Percentiles rank a stretch among this genome's conserved stretches.
Evolutionary conservation across 2,329 filamentous ascomycete species (phyloP).

Genomic region (Emericellopsis cladophorae): DNA sequence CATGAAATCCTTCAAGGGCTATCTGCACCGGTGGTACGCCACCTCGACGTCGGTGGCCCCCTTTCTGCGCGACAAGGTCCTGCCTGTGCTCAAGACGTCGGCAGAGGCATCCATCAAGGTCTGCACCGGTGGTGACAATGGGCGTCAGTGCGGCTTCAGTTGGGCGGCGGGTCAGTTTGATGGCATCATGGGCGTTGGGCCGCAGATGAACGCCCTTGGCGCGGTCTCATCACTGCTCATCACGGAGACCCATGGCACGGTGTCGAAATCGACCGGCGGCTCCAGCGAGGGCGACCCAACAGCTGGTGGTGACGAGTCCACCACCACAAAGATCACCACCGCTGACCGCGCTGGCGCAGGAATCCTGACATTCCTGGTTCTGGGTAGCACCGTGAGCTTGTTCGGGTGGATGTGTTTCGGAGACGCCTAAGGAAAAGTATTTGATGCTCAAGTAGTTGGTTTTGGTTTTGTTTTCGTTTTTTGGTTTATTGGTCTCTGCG

Average conservation of each 20-base stretch:
- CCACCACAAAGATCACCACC: constrained; percentile 1
- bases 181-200: constrained; percentile 37
- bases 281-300: constrained; percentile 24
- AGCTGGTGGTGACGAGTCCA: constrained; percentile 11
- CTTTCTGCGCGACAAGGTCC: constrained; percentile 37
- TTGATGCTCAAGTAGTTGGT: not conserved
- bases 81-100: constrained; percentile 44
- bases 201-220: constrained; percentile 41
- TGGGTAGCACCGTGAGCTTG: constrained; percentile 23
- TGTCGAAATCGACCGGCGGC: constrained; percentile 33
- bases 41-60: constrained; percentile 51
- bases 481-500: not conserved
- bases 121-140: constrained; percentile 46
- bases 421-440: not conserved
- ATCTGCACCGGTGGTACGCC: constrained; percentile 53
- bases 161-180: constrained; percentile 38
- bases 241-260: constrained; percentile 17
- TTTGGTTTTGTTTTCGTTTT: not conserved
- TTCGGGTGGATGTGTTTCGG: constrained; percentile 34
- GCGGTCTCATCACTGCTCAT: constrained; percentile 37
- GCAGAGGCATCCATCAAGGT: constrained; percentile 45
- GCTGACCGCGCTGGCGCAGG: constrained; percentile 26
- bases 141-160: constrained; percentile 50
- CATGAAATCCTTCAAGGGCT: constrained; percentile 62
- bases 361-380: constrained; percentile 31